A percentile compares a stretch with the other conserved stretches of the same genome.
phyloP scores from a whole-genome alignment of 768 basidiomycete species.

The Rhodotorula babjevae region DNA sequence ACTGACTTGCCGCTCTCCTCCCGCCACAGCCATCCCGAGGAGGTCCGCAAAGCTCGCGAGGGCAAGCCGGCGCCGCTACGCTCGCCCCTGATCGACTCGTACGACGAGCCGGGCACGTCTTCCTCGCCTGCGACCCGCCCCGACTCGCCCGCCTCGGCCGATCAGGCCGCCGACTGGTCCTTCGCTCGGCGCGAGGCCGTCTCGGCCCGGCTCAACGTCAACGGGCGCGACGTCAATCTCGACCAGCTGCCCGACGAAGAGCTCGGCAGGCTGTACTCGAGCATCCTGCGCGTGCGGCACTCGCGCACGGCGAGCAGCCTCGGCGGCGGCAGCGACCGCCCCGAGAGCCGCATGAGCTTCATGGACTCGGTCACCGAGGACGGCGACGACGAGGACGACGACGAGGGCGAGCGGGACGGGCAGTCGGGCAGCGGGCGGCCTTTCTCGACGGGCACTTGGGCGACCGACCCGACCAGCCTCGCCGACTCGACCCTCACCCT shows the following conservation, averaged over 20 bases:
- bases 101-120: constrained; percentile 54
- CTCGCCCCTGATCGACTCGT: constrained; percentile 54
- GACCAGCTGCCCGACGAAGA: constrained; percentile 93
- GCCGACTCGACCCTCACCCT: constrained; percentile 53
- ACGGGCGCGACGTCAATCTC: constrained; percentile 76
- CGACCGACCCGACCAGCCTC: constrained; percentile 82
- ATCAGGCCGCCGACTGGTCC: constrained; percentile 91
- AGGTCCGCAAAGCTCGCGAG: constrained; percentile 84
- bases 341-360: constrained; percentile 60
- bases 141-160: constrained; percentile 64
- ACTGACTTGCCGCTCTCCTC: not conserved
- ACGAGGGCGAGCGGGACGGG: not conserved
- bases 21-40: constrained; percentile 67
- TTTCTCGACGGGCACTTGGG: constrained; percentile 62
- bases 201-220: constrained; percentile 67
- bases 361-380: constrained; percentile 40
- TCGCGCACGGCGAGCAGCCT: constrained; percentile 62
- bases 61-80: constrained; percentile 50
- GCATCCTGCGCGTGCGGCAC: constrained; percentile 85
- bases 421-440: constrained; percentile 51
- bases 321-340: constrained; percentile 60
- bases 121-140: constrained; percentile 58
- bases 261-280: constrained; percentile 65
- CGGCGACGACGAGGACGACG: constrained; percentile 10
- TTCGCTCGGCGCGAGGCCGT: constrained; percentile 93